Evolutionary conservation across 176 grass and related monocot genomes (phyloP), one percentile per base, ranked within the genome.

Genomic region (Carex littledalei): DNA sequence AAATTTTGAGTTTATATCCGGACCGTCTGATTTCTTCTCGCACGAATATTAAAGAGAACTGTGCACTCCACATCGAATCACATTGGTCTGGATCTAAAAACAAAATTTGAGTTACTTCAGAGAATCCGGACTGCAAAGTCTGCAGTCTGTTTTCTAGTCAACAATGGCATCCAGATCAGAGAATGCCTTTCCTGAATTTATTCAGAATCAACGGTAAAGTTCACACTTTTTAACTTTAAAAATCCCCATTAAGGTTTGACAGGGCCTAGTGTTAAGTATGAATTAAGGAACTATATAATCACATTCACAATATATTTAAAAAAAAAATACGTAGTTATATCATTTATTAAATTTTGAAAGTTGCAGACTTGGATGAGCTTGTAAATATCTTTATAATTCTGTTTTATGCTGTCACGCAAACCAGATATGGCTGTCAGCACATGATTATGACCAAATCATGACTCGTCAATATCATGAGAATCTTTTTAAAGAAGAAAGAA

Each of bases 151-250:
- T 12, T 10, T 67, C 16, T 4, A 76, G 72, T 78, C 74, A 78
- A 78, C 74, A 78, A 56, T 56, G 74, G 74, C 74, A 78, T 45
- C 71, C 11, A 68, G 34, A 39, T 72, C 68, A 31, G 7, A 43
- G 1, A 32, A 6, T 32, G 14, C 74, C 56, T 78, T 78, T 56
- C 52, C 52, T 35, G 0, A 78, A 63, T 63, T 12, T 11, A 60
- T 60, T 17, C 57, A 60, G 18, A 60, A 76, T 26, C 54, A 0
- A 72, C 20, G 45, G 11, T 2, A 26, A 32, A 57, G 5, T 78
- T 78, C 24, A 26, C 60, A 63, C 47, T 10, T 63, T 78, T 31
- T 29, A 55, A 50, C 0, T 69, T 39, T 2, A 37, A 17, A 39
- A 54, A 54, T 29, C 20, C 22, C 52, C 52, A 3, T 10, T 78